Evolutionary conservation across 192 early-diverging fungal genomes (phyloP).

Genomic region (Dissophora ornata): DNA sequence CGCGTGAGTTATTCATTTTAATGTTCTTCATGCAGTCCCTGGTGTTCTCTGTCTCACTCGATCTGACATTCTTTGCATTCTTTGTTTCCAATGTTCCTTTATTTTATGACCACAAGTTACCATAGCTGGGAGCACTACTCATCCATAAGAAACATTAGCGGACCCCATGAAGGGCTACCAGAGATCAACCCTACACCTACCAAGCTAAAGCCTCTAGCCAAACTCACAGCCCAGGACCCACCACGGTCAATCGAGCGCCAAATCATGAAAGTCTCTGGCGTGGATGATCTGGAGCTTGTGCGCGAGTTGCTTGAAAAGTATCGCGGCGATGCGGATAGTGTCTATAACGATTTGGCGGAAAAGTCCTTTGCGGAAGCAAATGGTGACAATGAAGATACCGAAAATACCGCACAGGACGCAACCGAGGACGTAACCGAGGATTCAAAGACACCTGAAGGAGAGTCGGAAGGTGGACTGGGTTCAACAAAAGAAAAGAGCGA

Average conservation of each 20-base stretch:
- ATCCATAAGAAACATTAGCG: slow-evolving; percentile 74
- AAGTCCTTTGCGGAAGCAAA: background rate
- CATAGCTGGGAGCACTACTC: slow-evolving; percentile 84
- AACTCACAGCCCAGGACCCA: slow-evolving; percentile 31
- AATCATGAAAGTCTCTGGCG: slow-evolving; percentile 68
- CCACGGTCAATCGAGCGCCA: slow-evolving; percentile 62
- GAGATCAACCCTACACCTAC: slow-evolving; percentile 57
- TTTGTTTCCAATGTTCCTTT: too few species aligned
- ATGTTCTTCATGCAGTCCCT: background rate
- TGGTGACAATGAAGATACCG: background rate
- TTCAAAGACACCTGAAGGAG: background rate
- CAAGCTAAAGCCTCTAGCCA: slow-evolving; percentile 22
- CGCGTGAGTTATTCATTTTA: slow-evolving; percentile 55
- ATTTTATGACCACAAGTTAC: slow-evolving; percentile 53
- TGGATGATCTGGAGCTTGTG: slow-evolving; percentile 57
- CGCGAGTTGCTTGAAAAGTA: slow-evolving; percentile 61
- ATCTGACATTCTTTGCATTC: too few species aligned
- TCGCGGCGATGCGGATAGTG: slow-evolving; percentile 57
- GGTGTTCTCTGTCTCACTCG: too few species aligned
- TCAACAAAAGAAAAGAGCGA: background rate
- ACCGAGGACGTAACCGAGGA: background rate
- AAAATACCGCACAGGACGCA: background rate
- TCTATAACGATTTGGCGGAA: slow-evolving; percentile 65
- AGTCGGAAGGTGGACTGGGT: background rate
- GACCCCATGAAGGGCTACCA: slow-evolving; percentile 71